Evolutionary conservation across 1,284 basidiomycete genomes (phyloP), one percentile per base, ranked within the genome.

Genomic region (Fomitopsis schrenkii): DNA sequence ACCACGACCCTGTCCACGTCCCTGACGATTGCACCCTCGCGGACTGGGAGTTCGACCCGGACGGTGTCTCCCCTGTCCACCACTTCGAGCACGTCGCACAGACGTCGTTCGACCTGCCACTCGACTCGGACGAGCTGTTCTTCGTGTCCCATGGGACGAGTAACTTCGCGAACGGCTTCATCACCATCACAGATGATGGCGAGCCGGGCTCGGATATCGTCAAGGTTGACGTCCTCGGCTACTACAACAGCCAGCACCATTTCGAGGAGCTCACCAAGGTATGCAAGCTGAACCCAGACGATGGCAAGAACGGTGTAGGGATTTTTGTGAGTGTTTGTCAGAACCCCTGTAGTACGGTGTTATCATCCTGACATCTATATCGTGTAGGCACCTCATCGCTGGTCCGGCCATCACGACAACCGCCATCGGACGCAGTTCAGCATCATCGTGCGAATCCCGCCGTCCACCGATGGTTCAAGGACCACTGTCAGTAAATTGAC

Each of bases 101-200:
- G 53, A 64, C 70, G 1, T 62, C 63, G 9, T 59, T 72, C 52
- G 50, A 65, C 5, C 68, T 73, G 10, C 71, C 72, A 1, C 40
- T 70, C 3, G 42, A 57, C 48, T 68, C 71, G 3, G 65, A 71
- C n/a, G 41, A 67, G 52, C 62, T 74, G n/a, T 68, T 72, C 59
- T 67, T 74, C 58, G 14, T 70, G 7, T 57, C 65, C 50, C 61
- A 59, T 26, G 73, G 72, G 1, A 19, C 57, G 38, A 3, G 42
- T 12, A 15, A 54, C 14, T 60, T 69, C 33, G 64, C 71, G 2
- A 59, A 68, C 38, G 74, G 73, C n/a, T 8, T 59, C 19, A 62
- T 76, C 56, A 44, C 65, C 38, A 62, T 71, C 52, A 40, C 58
- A 1, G 66, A 68, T 22, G 55, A 63, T 12, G 66, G 63, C 8